Base-by-base conservation (phyloP, 2,329 filamentous ascomycete genomes). In the Epichloe aotearoae region DNA sequence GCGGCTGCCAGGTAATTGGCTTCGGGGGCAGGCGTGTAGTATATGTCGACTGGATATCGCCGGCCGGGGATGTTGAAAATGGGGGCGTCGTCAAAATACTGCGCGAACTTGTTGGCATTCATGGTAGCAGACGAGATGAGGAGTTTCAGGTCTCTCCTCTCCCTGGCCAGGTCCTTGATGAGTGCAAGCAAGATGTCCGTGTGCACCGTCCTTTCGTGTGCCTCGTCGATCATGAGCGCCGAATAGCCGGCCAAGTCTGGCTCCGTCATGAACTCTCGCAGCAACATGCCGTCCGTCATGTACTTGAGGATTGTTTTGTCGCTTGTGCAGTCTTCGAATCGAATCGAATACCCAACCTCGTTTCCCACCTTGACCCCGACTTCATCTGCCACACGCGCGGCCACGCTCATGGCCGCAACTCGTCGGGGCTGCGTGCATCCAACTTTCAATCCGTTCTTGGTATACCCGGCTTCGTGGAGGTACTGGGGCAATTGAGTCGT, bases 331-430 rank as follows among this genome's bases (percentile, higher is more conserved):
- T 96, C 88, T 64, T 98, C 93, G 60, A 97, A 98, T 54, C 93
- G 86, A 58, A 98, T 95, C 0, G 84, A 84, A 64, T 96, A 98
- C 15, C 93, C 93, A 26, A 97, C 91, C 62, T 96, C 88, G 55
- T 88, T 86, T 1, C 93, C 93, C 11, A 97, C 71, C 64, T 91
- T 90, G 53, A 88, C 84, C 0, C 86, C 89, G 71, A 95, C 86
- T 64, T 98, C 93, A 51, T 97, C 90, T 0, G 91, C 88, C 2
- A 98, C 93, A 74, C 93, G 88, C 43, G 88, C 82, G n/a, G 93
- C 91, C 19, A 97, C 91, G 61, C 86, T 93, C 91, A 97, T 97
- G 33, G 93, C 93, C 3, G 93, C 93, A 11, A 98, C 93, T 73
- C 93, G 82, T 58, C 93, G 83, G 4, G 93, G 93, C 57, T 98